Conservation (phyloP, 176 grass and related monocot species). For the Olyra latifolia region DNA sequence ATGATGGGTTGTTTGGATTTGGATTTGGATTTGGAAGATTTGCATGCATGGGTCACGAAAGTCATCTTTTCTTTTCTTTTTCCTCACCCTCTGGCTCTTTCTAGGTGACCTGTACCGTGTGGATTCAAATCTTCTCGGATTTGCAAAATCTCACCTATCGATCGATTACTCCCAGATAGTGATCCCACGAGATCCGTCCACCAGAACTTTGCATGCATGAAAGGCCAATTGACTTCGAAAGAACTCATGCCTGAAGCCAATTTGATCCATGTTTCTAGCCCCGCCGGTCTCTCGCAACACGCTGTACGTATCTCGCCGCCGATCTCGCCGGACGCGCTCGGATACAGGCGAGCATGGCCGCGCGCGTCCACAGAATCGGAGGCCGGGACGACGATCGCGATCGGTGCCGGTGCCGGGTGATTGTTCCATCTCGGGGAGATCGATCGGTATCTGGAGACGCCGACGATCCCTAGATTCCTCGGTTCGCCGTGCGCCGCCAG, state of each 20-base stretch:
- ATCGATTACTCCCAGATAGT: no score
- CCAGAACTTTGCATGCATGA: no score
- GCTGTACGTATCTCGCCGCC: neutral
- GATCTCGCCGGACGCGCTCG: neutral
- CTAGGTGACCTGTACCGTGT: neutral
- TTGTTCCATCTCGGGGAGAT: neutral
- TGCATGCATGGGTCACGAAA: slow-evolving; percentile 12
- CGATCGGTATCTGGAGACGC: neutral
- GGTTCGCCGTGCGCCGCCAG: neutral
- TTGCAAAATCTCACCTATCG: neutral
- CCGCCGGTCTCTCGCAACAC: no score
- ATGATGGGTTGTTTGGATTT: neutral
- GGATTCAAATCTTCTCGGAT: neutral
- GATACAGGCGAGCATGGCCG: no score
- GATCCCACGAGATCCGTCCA: neutral
- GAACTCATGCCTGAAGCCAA: neutral
- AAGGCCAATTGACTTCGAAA: neutral
- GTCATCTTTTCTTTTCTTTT: neutral
- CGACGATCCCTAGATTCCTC: neutral
- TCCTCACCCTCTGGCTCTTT: neutral
- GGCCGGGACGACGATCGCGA: neutral
- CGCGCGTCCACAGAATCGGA: neutral
- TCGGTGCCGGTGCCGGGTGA: neutral
- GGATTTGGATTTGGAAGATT: neutral
- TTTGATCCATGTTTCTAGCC: no score